Evolutionary conservation across 169 alveolate species (phyloP).

Genomic region (Plasmodium malariae): DNA sequence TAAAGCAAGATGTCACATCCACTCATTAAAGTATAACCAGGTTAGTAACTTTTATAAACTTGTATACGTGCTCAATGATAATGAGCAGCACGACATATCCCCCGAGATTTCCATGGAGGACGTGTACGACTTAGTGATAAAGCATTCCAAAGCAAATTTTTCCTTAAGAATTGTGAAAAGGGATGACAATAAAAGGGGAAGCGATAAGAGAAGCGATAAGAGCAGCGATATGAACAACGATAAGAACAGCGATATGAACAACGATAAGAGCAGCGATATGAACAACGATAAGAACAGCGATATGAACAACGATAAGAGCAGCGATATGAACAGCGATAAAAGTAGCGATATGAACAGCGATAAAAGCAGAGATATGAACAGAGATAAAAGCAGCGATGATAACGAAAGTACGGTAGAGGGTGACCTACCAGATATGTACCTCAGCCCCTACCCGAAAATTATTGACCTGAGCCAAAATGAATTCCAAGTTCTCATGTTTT

Average conservation of each 20-base stretch:
- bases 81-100: constrained; percentile 10
- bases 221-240: neutral
- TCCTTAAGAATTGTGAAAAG: constrained; percentile 29
- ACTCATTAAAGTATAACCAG: constrained; percentile 39
- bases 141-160: constrained; percentile 20
- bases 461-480: constrained; percentile 68
- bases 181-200: neutral
- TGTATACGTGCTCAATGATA: constrained; percentile 21
- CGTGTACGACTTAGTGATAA: constrained; percentile 33
- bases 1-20: constrained; percentile 66
- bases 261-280: neutral
- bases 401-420: neutral
- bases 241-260: neutral
- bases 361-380: neutral
- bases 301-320: neutral
- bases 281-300: neutral
- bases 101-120: constrained; percentile 10
- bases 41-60: constrained; percentile 31
- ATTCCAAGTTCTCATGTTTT: constrained; percentile 55
- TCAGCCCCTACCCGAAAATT: constrained; percentile 37
- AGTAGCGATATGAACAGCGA: neutral
- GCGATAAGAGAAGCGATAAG: neutral
- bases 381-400: neutral
- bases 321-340: neutral
- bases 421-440: constrained; percentile 40